Base-by-base conservation (phyloP, 1,284 basidiomycete species). In the Boletellus deceptivus region DNA sequence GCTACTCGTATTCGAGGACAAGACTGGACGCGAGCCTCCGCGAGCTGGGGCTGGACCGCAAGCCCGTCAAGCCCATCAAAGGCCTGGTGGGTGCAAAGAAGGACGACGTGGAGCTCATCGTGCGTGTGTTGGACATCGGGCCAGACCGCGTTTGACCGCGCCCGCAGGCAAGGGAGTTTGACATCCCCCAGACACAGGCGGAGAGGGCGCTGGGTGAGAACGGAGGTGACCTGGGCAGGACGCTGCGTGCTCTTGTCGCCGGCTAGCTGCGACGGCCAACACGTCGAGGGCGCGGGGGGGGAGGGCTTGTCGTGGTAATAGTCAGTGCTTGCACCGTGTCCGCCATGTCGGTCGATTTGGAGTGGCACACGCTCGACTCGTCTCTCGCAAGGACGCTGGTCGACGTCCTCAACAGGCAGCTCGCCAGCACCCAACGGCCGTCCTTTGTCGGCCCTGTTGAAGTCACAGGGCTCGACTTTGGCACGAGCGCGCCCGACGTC, bases 361-460 rank as follows among this genome's bases (percentile, higher is more conserved):
- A 89, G 70, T 91, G 89, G 89, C 70, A 72, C 64, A 82, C 80
- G 61, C 76, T 91, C 54, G 86, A 92, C 68, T 71, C 78, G 8
- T 78, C 84, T 3, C 79, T 98, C 10, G 80, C 93, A 8, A 72
- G 75, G 6, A 78, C 78, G 10, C 79, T 98, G 48, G 81, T 96
- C 49, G 77, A 83, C 29, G 70, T 86, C 42, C 84, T 99, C 63
- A 96, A 98, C 72, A 74, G 75, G 53, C 87, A 92, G 43, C 86
- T 99, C 17, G 67, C 78, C 5, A 77, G 72, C 38, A 82, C 87
- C 7, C 70, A 80, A 33, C 75, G 91, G 5, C 97, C 97, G 0
- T 93, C 91, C 6, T 98, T 96, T 70, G 88, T 99, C 43, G 96
- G 96, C 0, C 93, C 93, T 14, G 82, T 98, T 52, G 81, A 86